Base-by-base conservation (phyloP, 2,329 filamentous ascomycete species). In the Erysiphe neolycopersici region DNA sequence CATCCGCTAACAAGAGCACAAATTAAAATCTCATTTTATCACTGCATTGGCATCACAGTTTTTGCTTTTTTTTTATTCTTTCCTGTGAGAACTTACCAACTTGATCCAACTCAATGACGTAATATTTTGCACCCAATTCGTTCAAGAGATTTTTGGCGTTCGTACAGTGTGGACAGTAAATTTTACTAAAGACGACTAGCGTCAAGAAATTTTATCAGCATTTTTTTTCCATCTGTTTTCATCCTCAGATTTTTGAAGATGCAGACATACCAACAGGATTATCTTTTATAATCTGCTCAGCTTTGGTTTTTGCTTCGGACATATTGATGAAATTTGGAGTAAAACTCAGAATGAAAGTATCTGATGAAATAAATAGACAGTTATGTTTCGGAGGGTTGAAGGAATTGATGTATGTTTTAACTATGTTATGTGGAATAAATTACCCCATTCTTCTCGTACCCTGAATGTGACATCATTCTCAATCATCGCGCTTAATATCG, bases 181-280 rank as follows among this genome's bases (percentile, higher is more conserved):
- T 82, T 68, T 98, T 98, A 63, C 79, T 85, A 71, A 98, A 98
- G 59, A 98, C 81, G 55, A 89, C 80, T 81, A 36, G 16, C 13
- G n/a, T 14, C 5, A 35, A 35, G 31, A 10, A 14, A 33, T 30
- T 2, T 33, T 26, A 46, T 12, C 22, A 19, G 4, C 5, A 17
- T 29, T 29, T 29, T 35, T 16, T 35, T 35, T 5, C 1, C 32
- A 35, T 36, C 14, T 22, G 5, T 16, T 16, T 6, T 12, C 16
- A 26, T 30, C 26, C 10, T 22, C 10, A 16, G 10, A 26, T n/a
- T 18, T 14, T 19, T 32, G 17, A 17, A 36, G 38, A 18, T 44
- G 14, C 44, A 8, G 18, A 64, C 76, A 44, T 67, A 82, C 78
- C 76, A 61, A 93, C 84, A 54, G 73, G 64, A 65, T 93, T 89